Conservation (phyloP, 106 monocot genomes). For the Allium fistulosum region DNA sequence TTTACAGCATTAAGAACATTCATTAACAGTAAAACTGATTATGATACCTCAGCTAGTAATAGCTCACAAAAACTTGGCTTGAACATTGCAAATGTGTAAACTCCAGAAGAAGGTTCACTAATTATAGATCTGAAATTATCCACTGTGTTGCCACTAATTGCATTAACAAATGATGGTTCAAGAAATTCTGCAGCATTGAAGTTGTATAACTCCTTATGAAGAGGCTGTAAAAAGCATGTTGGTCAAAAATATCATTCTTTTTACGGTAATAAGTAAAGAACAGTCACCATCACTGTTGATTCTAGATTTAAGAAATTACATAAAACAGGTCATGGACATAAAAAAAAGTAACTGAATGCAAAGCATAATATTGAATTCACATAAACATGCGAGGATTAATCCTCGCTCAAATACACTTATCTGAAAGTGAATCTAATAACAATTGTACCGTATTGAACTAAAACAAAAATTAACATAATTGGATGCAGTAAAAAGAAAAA, state of each 20-base stretch:
- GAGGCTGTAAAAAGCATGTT: conserved; percentile 39
- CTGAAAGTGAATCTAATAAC: neutral
- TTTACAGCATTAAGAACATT: too few species aligned
- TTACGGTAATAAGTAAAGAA: neutral
- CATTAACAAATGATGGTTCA: conserved; percentile 70
- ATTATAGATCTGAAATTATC: conserved; percentile 80
- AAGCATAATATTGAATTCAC: neutral
- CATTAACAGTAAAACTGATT: too few species aligned
- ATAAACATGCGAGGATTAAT: neutral
- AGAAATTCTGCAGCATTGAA: conserved; percentile 65
- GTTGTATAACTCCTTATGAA: conserved; percentile 69
- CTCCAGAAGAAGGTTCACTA: conserved; percentile 72
- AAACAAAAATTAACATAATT: neutral
- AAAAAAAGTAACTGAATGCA: neutral
- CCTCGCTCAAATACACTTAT: neutral
- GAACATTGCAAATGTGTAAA: conserved; percentile 88
- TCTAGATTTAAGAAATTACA: neutral
- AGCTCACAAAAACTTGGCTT: conserved; percentile 82
- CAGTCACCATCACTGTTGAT: neutral
- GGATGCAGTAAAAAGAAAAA: neutral
- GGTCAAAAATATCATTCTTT: neutral
- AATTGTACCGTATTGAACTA: neutral
- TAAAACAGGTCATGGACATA: neutral
- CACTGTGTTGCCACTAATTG: conserved; percentile 61
- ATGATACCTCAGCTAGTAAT: conserved; percentile 76